phyloP scores from a whole-genome alignment of 2,329 filamentous ascomycete species.

The Alternaria triticimaculans region DNA sequence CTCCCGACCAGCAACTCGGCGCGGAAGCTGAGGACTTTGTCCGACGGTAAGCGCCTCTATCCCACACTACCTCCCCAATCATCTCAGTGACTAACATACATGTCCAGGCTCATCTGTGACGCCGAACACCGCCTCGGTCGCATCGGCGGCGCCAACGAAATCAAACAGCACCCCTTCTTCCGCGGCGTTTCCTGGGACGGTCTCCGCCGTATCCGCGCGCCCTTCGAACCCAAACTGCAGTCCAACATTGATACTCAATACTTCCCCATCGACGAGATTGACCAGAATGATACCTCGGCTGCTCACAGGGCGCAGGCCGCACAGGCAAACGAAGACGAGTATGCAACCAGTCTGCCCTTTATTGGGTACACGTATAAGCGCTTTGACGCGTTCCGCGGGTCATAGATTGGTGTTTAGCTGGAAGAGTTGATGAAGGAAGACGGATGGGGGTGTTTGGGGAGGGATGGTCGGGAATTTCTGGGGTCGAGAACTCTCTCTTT shows the following conservation, averaged over 20 bases:
- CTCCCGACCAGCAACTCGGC: constrained; percentile 89
- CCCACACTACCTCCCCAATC: background rate
- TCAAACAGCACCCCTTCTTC: constrained; percentile 96
- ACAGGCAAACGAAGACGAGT: constrained; percentile 73
- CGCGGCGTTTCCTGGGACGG: constrained; percentile 94
- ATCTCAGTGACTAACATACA: constrained; percentile 20
- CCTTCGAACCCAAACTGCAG: constrained; percentile 91
- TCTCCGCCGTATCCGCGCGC: constrained; percentile 88
- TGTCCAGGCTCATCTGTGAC: constrained; percentile 84
- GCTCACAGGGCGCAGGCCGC: constrained; percentile 84
- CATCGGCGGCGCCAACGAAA: constrained; percentile 81
- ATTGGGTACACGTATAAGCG: constrained; percentile 98
- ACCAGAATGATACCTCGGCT: constrained; percentile 92
- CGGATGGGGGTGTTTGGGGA: background rate
- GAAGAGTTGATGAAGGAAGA: background rate
- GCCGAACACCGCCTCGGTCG: constrained; percentile 89
- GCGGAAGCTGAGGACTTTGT: constrained; percentile 91
- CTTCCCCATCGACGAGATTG: constrained; percentile 98
- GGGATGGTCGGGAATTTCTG: background rate
- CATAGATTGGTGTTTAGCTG: constrained; percentile 24
- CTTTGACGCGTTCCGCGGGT: constrained; percentile 71
- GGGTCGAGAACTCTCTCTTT: background rate
- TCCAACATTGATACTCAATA: constrained; percentile 97
- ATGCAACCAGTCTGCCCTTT: constrained; percentile 93
- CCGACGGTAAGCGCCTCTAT: constrained; percentile 69